Evolutionary conservation across 1,139 yeast species (phyloP), one percentile per base, ranked within the genome.

Genomic region (Scheffersomyces quercinus): DNA sequence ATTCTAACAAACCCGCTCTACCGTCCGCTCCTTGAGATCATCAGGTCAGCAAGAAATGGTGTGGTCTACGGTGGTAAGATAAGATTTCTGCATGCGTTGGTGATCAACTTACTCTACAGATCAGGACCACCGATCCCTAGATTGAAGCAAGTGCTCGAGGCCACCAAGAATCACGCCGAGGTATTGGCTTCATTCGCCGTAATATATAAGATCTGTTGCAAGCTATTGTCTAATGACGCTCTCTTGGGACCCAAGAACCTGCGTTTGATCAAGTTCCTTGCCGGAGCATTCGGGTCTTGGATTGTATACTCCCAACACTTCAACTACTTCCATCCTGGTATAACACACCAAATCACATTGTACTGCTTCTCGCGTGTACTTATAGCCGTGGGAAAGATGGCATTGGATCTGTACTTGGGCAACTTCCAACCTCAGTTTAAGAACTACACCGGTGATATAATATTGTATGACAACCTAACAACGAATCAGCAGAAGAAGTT

Each of bases 41-140:
- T 70, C 38, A 62, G 73, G 50, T 66, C 77, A 3, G 70, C 78
- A 3, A 57, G 79, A 41, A 74, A 74, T 53, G 87, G 85, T 29
- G 64, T 79, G 6, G 83, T 85, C 11, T 87, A 86, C 54, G 95
- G 95, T 3, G 88, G 88, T 12, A 76, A 85, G 52, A 69, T 86
- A 36, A 69, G 95, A 45, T 85, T 87, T 59, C 78, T 86, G 40
- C 95, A 87, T 64, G 85, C 91, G 1, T 61, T 83, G 42, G 89
- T 83, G 37, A 81, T 85, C 65, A 82, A 78, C 48, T 65, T 79
- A 41, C 71, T 77, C 38, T 85, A 77, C 62, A 71, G 81, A 41
- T 64, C 75, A 40, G 75, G 76, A 1, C 79, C 81, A 1, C 41
- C 77, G 34, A 58, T 62, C 38, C 79, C 81, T 15, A 61, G 87